Conservation (phyloP, 495 filamentous ascomycete genomes). For the Neurospora cerealis region DNA sequence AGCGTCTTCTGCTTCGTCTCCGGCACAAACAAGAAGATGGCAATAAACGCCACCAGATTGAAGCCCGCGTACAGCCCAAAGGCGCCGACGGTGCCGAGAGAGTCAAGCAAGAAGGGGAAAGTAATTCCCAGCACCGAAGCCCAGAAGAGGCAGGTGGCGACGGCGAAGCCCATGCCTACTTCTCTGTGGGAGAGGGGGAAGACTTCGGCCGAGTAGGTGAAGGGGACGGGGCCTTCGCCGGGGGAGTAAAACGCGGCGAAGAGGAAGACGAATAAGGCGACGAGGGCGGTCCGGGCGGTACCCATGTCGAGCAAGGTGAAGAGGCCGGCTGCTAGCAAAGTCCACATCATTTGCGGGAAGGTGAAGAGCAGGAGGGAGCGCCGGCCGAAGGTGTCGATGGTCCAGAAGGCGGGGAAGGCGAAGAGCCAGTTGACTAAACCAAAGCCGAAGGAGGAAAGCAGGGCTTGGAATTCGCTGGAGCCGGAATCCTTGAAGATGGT, state of each 20-base stretch:
- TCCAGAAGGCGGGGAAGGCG: slow-evolving; percentile 71
- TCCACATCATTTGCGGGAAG: slow-evolving; percentile 79
- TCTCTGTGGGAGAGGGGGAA: slow-evolving; percentile 67
- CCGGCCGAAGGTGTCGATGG: slow-evolving; percentile 79
- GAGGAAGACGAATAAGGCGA: slow-evolving; percentile 63
- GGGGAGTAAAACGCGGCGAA: slow-evolving; percentile 67
- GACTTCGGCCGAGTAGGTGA: slow-evolving; percentile 71
- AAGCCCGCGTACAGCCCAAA: slow-evolving; percentile 54
- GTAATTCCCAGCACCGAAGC: slow-evolving; percentile 54
- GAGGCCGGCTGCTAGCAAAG: slow-evolving; percentile 60
- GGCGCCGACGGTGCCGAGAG: slow-evolving; percentile 42
- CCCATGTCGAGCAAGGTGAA: slow-evolving; percentile 49
- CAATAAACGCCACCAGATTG: slow-evolving; percentile 49
- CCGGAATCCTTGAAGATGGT: slow-evolving; percentile 62
- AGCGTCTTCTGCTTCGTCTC: slow-evolving; percentile 61
- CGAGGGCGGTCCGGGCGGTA: slow-evolving; percentile 47
- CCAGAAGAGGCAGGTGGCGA: slow-evolving; percentile 60
- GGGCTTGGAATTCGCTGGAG: slow-evolving; percentile 43
- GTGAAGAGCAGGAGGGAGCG: slow-evolving; percentile 70
- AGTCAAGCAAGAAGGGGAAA: slow-evolving; percentile 52
- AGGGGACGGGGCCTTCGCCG: slow-evolving; percentile 76
- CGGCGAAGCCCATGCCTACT: slow-evolving; percentile 64
- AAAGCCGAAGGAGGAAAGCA: slow-evolving; percentile 69
- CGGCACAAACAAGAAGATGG: slow-evolving; percentile 60
- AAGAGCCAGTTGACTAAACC: slow-evolving; percentile 78